A percentile compares a stretch with the other conserved stretches of the same genome.
Conservation (phyloP, 768 basidiomycete species). For the Termitomyces bulborhizus region DNA sequence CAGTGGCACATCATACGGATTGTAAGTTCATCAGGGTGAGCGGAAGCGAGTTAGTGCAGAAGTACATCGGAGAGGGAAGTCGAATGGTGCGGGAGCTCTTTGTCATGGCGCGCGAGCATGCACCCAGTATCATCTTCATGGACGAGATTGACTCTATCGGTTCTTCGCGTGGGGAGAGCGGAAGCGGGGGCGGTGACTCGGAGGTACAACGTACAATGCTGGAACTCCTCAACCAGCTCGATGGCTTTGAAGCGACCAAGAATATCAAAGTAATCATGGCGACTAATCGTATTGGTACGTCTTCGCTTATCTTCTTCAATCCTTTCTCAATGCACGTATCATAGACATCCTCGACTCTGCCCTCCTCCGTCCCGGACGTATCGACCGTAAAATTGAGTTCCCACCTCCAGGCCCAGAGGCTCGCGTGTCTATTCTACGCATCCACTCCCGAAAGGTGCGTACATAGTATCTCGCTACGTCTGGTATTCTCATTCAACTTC, state of each 20-base stretch:
- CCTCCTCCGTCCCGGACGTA: conserved; percentile 88
- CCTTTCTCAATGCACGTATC: neutral
- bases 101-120: conserved; percentile 97
- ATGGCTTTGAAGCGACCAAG: conserved; percentile 94
- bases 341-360: conserved; percentile 93
- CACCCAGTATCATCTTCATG: conserved; percentile 99
- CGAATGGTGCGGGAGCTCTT: conserved; percentile 97
- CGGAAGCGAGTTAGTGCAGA: conserved; percentile 92
- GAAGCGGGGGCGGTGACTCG: conserved; percentile 82
- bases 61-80: conserved; percentile 96
- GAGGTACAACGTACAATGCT: conserved; percentile 78
- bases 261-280: conserved; percentile 98
- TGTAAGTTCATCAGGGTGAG: conserved; percentile 96
- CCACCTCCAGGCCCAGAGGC: conserved; percentile 97
- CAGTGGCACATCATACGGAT: conserved; percentile 96
- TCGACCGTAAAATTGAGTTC: conserved; percentile 96
- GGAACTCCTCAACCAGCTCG: conserved; percentile 83
- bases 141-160: conserved; percentile 99
- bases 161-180: conserved; percentile 86
- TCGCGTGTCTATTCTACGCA: conserved; percentile 93
- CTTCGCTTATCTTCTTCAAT: neutral
- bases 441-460: conserved; percentile 87
- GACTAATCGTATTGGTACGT: conserved; percentile 87
- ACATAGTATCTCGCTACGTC: neutral
- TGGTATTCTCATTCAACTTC: neutral